These are phyloP conservation scores for Mycosarcoma mackinlayi DNA, from an alignment of 1,284 basidiomycete species.

Conservation along the genomic window DNA sequence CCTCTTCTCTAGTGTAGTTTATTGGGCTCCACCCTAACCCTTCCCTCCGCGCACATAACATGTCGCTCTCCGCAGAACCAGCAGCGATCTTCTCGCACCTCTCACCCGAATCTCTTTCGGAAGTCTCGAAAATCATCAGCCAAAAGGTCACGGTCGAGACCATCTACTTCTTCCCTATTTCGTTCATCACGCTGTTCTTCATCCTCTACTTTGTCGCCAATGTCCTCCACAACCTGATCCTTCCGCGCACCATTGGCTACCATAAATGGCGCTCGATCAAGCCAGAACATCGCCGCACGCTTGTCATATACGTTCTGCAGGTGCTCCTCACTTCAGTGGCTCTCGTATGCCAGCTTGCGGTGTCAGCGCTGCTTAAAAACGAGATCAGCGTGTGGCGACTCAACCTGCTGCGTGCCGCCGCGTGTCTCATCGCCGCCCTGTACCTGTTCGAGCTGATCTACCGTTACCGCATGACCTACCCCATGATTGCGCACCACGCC, in stretches of 20 bases:
- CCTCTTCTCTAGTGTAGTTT: too few species aligned
- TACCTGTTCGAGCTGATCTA: conserved; percentile 54
- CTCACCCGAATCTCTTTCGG: conserved; percentile 5
- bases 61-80: background rate
- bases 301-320: conserved; percentile 37
- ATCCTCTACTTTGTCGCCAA: conserved; percentile 21
- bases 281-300: conserved; percentile 21
- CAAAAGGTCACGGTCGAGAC: conserved; percentile 10
- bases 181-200: conserved; percentile 22
- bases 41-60: background rate
- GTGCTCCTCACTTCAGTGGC: conserved; percentile 23
- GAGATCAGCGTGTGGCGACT: conserved; percentile 14
- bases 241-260: conserved; percentile 4
- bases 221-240: conserved; percentile 15
- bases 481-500: conserved; percentile 39
- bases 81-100: conserved; percentile 18
- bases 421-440: conserved; percentile 24
- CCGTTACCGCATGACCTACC: conserved; percentile 36
- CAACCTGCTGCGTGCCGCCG: conserved; percentile 22
- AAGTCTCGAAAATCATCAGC: conserved; percentile 3
- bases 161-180: conserved; percentile 14
- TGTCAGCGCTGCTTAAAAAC: conserved; percentile 11
- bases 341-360: conserved; percentile 21
- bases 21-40: too few species aligned
- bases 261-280: conserved; percentile 15